Percentiles rank a stretch among this genome's conserved stretches.
phyloP scores from a whole-genome alignment of 371 early-diverging fungal genomes.

The Mortierella sp. region DNA sequence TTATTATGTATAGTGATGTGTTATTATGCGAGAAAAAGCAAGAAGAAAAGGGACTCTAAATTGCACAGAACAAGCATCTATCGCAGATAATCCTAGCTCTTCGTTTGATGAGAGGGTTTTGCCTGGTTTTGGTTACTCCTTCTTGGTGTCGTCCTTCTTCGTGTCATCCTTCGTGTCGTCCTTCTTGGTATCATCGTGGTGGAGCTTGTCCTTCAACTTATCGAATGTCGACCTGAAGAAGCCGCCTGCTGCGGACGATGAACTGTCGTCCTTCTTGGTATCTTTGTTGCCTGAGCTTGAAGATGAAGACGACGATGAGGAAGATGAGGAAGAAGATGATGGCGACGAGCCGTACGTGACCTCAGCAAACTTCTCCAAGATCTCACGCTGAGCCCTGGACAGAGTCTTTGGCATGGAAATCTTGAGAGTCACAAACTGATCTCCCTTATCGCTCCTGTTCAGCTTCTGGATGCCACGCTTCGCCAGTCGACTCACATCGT shows the following conservation, averaged over 20 bases:
- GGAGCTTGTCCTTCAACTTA: conserved; percentile 53
- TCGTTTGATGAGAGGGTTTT: background rate
- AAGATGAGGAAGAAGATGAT: conserved; percentile 2
- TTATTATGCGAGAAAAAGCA: background rate
- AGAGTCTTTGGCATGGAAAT: conserved; percentile 78
- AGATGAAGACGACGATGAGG: conserved; percentile 23
- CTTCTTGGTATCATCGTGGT: conserved; percentile 46
- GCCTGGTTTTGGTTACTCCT: conserved; percentile 13
- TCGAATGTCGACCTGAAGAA: conserved; percentile 58
- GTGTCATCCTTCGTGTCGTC: conserved; percentile 38
- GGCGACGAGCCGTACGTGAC: conserved; percentile 15
- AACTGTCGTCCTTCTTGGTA: conserved; percentile 17
- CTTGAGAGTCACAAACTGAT: conserved; percentile 87
- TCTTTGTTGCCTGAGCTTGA: conserved; percentile 12
- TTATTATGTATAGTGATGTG: too few relatives aligned
- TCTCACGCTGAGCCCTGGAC: conserved; percentile 54
- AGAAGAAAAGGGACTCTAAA: background rate
- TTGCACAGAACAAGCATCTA: background rate
- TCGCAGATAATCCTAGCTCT: background rate
- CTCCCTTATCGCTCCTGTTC: conserved; percentile 72
- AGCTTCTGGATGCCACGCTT: conserved; percentile 79
- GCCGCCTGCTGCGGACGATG: conserved; percentile 31
- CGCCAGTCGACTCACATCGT: conserved; percentile 80
- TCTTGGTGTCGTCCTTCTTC: conserved; percentile 50
- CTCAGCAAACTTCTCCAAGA: conserved; percentile 62